These are phyloP conservation scores for Naumovozyma castellii DNA, from an alignment of 805 yeast species.

Conservation along the genomic window DNA sequence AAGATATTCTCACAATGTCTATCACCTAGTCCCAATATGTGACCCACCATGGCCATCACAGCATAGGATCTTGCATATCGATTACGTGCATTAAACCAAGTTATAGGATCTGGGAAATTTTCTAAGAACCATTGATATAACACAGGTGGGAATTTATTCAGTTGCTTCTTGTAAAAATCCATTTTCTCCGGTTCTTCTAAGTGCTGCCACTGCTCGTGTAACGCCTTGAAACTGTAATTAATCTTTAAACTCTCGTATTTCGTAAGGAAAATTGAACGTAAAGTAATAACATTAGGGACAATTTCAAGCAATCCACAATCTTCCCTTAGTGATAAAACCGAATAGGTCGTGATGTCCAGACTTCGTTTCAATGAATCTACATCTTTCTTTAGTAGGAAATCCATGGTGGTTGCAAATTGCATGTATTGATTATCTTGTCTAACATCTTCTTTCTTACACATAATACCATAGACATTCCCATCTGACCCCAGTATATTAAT, in stretches of 20 bases:
- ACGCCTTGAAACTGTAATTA: constrained; percentile 16
- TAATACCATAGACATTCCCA: constrained; percentile 59
- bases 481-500: constrained; percentile 69
- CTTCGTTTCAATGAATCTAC: constrained; percentile 66
- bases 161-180: constrained; percentile 20
- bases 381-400: constrained; percentile 56
- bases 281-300: constrained; percentile 67
- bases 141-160: constrained; percentile 49
- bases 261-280: constrained; percentile 49
- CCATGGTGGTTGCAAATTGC: constrained; percentile 80
- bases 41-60: constrained; percentile 96
- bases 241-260: constrained; percentile 37
- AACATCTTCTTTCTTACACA: constrained; percentile 87
- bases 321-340: constrained; percentile 81
- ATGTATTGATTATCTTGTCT: constrained; percentile 90
- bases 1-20: constrained; percentile 90
- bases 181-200: constrained; percentile 19
- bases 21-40: constrained; percentile 89
- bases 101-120: constrained; percentile 77
- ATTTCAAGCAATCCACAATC: constrained; percentile 86
- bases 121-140: constrained; percentile 82
- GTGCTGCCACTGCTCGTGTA: constrained; percentile 23
- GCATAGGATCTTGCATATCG: constrained; percentile 72
- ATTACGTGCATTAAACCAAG: constrained; percentile 77
- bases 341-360: constrained; percentile 66